Conservation (phyloP, 1,284 basidiomycete genomes). For the Apiotrichum sp. region DNA sequence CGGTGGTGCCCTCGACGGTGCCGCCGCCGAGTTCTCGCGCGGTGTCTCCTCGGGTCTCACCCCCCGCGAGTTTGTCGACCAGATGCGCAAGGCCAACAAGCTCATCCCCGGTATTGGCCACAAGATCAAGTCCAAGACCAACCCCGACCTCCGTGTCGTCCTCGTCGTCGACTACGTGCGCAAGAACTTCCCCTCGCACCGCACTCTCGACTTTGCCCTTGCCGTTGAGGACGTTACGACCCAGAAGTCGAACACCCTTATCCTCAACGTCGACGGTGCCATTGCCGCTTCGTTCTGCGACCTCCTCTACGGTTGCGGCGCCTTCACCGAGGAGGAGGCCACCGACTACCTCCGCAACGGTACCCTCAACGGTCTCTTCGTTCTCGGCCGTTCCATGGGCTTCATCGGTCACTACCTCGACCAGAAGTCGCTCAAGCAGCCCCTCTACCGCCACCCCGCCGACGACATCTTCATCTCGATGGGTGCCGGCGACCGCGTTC, state of each 20-base stretch:
- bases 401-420: constrained; percentile 62
- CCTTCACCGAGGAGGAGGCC: constrained; percentile 92
- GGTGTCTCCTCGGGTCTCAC: constrained; percentile 87
- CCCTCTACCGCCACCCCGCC: constrained; percentile 62
- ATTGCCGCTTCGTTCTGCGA: constrained; percentile 98
- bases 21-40: constrained; percentile 88
- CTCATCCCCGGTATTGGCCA: constrained; percentile 97
- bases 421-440: constrained; percentile 89
- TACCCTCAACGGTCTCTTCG: constrained; percentile 86
- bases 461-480: constrained; percentile 18
- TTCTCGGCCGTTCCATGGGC: constrained; percentile 93
- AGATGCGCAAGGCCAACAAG: constrained; percentile 91
- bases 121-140: constrained; percentile 99
- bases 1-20: constrained; percentile 98
- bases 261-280: constrained; percentile 95
- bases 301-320: constrained; percentile 83
- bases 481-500: background rate
- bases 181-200: constrained; percentile 90
- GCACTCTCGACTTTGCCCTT: constrained; percentile 92
- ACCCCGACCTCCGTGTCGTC: constrained; percentile 93
- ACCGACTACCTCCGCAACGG: constrained; percentile 87
- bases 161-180: constrained; percentile 95
- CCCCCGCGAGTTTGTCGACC: constrained; percentile 95
- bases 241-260: constrained; percentile 90
- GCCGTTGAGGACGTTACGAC: constrained; percentile 98